These are phyloP conservation scores for Crithidia thermophila DNA, from an alignment of 208 protist genomes.

Conservation along the genomic window DNA sequence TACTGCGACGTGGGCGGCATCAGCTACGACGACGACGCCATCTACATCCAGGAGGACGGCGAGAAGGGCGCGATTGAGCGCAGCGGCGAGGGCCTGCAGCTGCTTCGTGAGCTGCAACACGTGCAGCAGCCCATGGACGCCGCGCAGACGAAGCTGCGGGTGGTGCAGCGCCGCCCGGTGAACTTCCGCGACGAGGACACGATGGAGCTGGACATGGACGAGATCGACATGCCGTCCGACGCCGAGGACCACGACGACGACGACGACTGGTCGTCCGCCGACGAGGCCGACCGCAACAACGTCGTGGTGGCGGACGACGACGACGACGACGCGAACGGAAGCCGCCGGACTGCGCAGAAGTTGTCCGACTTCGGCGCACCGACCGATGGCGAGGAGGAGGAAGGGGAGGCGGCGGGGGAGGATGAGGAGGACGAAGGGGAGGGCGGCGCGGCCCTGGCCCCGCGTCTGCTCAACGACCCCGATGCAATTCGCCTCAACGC, in stretches of 20 bases:
- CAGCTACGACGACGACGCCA: constrained; percentile 98
- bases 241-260: constrained; percentile 57
- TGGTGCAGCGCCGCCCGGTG: constrained; percentile 76
- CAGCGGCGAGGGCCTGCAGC: constrained; percentile 78
- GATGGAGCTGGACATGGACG: constrained; percentile 83
- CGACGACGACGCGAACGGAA: constrained; percentile 8
- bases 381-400: background rate
- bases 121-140: constrained; percentile 79
- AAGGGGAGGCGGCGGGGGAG: constrained; percentile 30
- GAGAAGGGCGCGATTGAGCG: constrained; percentile 81
- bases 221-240: constrained; percentile 39
- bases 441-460: constrained; percentile 43
- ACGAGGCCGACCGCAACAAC: constrained; percentile 25
- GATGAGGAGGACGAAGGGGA: constrained; percentile 50
- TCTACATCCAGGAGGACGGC: constrained; percentile 96
- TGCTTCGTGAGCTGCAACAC: constrained; percentile 81
- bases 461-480: constrained; percentile 62
- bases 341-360: background rate
- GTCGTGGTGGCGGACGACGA: constrained; percentile 28
- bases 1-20: constrained; percentile 98
- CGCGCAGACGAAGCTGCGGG: constrained; percentile 42
- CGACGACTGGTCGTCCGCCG: constrained; percentile 31
- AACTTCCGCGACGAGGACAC: constrained; percentile 80
- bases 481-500: constrained; percentile 61
- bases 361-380: constrained; percentile 30